Percentiles rank a stretch among this genome's conserved stretches.
Conservation (phyloP, 495 filamentous ascomycete species). For the Aspergillus diversus region DNA sequence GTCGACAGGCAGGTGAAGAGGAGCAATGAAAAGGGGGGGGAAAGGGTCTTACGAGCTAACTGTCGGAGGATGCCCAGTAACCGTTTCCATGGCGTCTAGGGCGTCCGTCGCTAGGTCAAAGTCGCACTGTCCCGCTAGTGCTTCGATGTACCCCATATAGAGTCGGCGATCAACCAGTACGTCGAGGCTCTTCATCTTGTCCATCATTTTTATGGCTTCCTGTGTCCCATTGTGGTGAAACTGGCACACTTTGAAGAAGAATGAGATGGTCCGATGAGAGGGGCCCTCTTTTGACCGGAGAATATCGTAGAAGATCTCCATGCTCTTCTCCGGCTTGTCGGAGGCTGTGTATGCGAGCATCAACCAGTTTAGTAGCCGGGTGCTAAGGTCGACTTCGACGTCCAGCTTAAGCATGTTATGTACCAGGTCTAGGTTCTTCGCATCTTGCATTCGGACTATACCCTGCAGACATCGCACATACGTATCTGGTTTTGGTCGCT, state of each 20-base stretch:
- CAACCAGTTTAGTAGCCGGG: conserved; percentile 74
- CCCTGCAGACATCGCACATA: conserved; percentile 81
- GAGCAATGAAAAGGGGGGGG: background rate
- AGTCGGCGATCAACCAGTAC: conserved; percentile 72
- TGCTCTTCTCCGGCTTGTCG: conserved; percentile 62
- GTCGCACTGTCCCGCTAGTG: conserved; percentile 69
- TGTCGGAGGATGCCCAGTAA: conserved; percentile 66
- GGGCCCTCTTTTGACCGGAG: conserved; percentile 78
- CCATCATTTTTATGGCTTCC: conserved; percentile 74
- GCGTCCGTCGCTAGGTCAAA: conserved; percentile 66
- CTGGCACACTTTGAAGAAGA: conserved; percentile 79
- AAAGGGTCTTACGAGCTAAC: conserved; percentile 68
- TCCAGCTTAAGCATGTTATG: conserved; percentile 96
- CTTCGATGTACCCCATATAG: conserved; percentile 73
- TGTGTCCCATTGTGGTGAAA: conserved; percentile 60
- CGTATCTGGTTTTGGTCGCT: conserved; percentile 68
- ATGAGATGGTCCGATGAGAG: conserved; percentile 72
- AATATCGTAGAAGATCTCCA: conserved; percentile 83
- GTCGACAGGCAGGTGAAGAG: conserved; percentile 2
- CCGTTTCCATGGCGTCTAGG: conserved; percentile 64
- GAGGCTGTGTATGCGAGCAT: conserved; percentile 82
- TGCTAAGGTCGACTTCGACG: conserved; percentile 72
- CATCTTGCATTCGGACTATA: conserved; percentile 65
- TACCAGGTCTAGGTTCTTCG: conserved; percentile 68
- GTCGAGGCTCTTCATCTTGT: conserved; percentile 71